These are phyloP conservation scores for Nicotiana attenuata DNA, from an alignment of 257 asterid species.

Conservation along the genomic window DNA sequence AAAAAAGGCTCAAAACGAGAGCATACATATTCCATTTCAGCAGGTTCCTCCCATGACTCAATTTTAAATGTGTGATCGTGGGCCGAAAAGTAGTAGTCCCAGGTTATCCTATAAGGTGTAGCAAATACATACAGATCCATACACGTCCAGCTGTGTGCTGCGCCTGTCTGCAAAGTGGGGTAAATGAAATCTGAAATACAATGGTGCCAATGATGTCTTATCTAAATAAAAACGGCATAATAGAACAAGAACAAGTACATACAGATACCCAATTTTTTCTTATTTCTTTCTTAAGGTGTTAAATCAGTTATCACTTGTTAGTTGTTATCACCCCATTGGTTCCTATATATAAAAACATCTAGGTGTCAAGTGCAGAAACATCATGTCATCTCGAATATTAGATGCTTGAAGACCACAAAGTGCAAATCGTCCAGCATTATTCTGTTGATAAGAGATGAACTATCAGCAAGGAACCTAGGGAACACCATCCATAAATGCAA, in stretches of 20 bases:
- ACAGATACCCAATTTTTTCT: not conserved
- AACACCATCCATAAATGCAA: not conserved
- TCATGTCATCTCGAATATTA: not conserved
- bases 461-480: not conserved
- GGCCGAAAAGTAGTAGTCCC: constrained; percentile 93
- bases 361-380: not conserved
- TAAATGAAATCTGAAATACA: not conserved
- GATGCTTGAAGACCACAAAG: not conserved
- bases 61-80: constrained; percentile 69
- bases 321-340: not conserved
- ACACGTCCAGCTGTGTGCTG: constrained; percentile 99
- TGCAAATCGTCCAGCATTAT: not conserved
- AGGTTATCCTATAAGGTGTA: constrained; percentile 92
- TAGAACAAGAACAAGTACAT: not conserved
- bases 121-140: constrained; percentile 99
- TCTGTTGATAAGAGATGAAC: not conserved
- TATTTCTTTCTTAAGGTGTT: not conserved
- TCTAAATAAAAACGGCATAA: not conserved
- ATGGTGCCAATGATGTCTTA: not conserved
- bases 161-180: constrained; percentile 50
- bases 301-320: not conserved
- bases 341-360: not conserved
- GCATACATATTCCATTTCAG: constrained; percentile 86
- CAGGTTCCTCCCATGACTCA: constrained; percentile 95
- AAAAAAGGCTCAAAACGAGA: not conserved